Evolutionary conservation across 768 basidiomycete genomes (phyloP).

Genomic region (Naganishia randhawae): DNA sequence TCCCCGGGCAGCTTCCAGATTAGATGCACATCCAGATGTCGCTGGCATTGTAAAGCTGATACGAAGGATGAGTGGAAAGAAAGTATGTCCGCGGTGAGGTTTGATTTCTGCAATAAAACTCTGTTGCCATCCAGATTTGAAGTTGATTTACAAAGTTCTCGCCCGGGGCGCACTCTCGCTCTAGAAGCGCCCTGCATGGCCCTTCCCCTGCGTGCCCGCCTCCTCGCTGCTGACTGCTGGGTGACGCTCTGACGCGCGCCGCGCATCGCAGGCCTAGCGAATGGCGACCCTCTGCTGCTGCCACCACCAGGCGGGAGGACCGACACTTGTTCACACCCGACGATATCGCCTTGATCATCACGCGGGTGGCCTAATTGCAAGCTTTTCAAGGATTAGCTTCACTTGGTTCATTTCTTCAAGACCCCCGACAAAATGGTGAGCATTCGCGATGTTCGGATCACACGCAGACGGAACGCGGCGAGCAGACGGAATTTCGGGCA

Average conservation of each 20-base stretch:
- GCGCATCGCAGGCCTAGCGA: background rate
- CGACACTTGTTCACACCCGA: background rate
- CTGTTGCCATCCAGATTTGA: too few species aligned
- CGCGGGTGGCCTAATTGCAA: constrained; percentile 1
- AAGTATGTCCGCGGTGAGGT: too few species aligned
- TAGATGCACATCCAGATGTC: too few species aligned
- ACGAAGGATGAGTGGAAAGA: too few species aligned
- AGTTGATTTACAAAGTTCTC: too few species aligned
- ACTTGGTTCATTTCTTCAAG: constrained; percentile 24
- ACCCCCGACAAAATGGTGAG: constrained; percentile 32
- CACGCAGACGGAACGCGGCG: background rate
- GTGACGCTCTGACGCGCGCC: background rate
- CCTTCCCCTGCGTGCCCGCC: too few species aligned
- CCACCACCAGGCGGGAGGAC: background rate
- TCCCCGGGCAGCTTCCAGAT: too few species aligned
- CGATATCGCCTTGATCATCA: background rate
- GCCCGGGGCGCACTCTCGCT: too few species aligned
- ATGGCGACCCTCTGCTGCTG: constrained; percentile 1
- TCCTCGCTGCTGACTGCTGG: background rate
- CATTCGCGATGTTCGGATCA: background rate
- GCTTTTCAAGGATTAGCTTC: constrained; percentile 16
- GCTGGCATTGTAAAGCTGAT: too few species aligned
- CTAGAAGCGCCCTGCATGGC: too few species aligned
- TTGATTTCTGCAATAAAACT: too few species aligned
- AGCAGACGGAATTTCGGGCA: constrained; percentile 11